Evolutionary conservation across 129 eudicot genomes (phyloP), one percentile per base, ranked within the genome.

Genomic region (Erigeron canadensis): DNA sequence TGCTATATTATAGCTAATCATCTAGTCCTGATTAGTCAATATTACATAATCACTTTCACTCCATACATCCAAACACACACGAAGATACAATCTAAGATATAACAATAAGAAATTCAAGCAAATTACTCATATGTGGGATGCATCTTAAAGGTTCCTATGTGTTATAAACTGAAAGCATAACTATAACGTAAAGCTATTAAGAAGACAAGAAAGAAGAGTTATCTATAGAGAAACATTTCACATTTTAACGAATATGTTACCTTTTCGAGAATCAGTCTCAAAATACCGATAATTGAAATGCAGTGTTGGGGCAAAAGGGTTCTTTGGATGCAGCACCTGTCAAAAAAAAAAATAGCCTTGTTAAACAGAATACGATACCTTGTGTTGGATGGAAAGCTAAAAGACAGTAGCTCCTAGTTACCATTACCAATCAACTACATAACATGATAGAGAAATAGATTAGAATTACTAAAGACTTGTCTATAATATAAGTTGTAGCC

Each of bases 231-330:
- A 70, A 62, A 22, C 63, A 63, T 43, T 53, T 63, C 58, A 22
- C 63, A 63, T 43, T 53, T 63, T 58, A 48, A 64, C 8, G 16
- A 63, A n/a, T 18, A 53, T 63, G 18, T 12, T 82, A 94, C 99
- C 99, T 90, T 94, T 86, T 39, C 91, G 96, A 43, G 99, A 95
- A 83, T 95, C 99, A 28, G 99, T 95, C 81, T 95, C 99, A 78
- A 95, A 95, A 73, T 95, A 95, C 38, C 99, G 89, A 87, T 95
- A 95, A 76, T 95, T 95, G 74, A 95, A 95, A 84, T 95, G 99
- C 71, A 95, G 62, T 6, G 99, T 95, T n/a, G 97, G 99, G 16
- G 99, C 99, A 90, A 95, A 95, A 39, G 99, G 99, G 62, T 95
- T 95, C 81, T 90, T 86, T 15, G 99, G 99, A 72, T 95, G 99